Evolutionary conservation across 768 basidiomycete genomes (phyloP), one percentile per base, ranked within the genome.

Genomic region (Rhodotorula kratochvilovae): DNA sequence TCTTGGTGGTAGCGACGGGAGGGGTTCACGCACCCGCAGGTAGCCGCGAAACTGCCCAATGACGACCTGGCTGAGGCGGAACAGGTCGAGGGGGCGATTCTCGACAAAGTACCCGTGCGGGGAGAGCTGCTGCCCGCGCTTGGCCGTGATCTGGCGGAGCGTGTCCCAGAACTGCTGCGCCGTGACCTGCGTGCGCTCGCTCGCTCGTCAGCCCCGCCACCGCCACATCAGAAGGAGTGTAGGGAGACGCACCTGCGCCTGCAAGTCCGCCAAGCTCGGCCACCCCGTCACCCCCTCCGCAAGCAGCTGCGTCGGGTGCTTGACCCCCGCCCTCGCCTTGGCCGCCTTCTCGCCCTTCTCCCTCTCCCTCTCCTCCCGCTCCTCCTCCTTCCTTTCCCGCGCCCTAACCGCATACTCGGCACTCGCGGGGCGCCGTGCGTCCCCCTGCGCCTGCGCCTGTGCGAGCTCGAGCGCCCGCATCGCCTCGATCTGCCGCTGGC

Each of bases 31-130:
- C 23, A 70, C 69, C 63, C 64, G 64, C 23, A 54, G 8, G 45
- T 70, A 65, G 3, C 69, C 69, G 11, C 53, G 59, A 15, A 42
- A 42, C 5, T 54, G 63, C 21, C 63, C 63, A 7, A 70, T 63
- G 59, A 70, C 69, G 33, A 56, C 39, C 36, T 60, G 53, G 31
- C 58, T 65, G 19, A 70, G 60, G 35, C 64, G 69, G 21, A 48
- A 42, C 16, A 70, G 59, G 36, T 70, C 69, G 59, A 70, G 21
- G 7, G 29, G 50, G 15, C 42, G 53, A 1, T 2, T 23, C 5
- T 66, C 69, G 63, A 70, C 29, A n/a, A 43, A n/a, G 54, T 56
- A 66, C 12, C 59, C 51, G 21, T 55, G 45, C 25, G 36, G 69
- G 42, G 45, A 13, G 15, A 61, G 29, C 12, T n/a, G 42, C 13